phyloP scores from a whole-genome alignment of 2,329 filamentous ascomycete genomes.

The Pleurostoma richardsiae region DNA sequence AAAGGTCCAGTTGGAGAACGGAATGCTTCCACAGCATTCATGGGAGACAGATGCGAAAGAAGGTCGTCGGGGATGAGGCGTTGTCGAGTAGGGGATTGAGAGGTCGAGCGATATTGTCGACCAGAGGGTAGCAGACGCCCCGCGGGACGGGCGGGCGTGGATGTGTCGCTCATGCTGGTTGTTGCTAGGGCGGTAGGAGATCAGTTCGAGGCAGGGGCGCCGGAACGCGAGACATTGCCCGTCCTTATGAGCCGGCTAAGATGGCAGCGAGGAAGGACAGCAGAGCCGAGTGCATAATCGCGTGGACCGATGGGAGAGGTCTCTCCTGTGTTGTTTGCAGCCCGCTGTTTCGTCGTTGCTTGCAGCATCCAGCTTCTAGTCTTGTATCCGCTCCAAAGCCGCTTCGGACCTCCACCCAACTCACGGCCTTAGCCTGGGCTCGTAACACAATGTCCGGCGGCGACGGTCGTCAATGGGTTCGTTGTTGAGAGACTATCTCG shows the following conservation, averaged over 20 bases:
- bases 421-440: no score
- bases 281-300: conserved; percentile 8
- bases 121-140: conserved; percentile 30
- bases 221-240: conserved; percentile 9
- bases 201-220: conserved; percentile 3
- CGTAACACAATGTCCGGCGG: no score
- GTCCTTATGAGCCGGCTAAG: conserved; percentile 11
- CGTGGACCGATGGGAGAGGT: background rate
- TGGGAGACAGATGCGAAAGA: conserved; percentile 55
- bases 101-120: conserved; percentile 30
- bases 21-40: conserved; percentile 56
- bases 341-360: no score
- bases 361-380: no score
- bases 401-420: no score
- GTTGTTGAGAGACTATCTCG: background rate
- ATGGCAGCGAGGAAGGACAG: conserved; percentile 7
- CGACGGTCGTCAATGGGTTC: background rate
- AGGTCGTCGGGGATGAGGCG: conserved; percentile 49
- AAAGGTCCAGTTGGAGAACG: conserved; percentile 46
- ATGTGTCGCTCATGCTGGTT: conserved; percentile 28
- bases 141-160: conserved; percentile 23
- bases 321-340: background rate
- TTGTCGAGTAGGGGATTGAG: conserved; percentile 41
- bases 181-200: conserved; percentile 1
- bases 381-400: no score